These are phyloP conservation scores for Starmerella stigmatis DNA, from an alignment of 805 yeast genomes.

Conservation along the genomic window DNA sequence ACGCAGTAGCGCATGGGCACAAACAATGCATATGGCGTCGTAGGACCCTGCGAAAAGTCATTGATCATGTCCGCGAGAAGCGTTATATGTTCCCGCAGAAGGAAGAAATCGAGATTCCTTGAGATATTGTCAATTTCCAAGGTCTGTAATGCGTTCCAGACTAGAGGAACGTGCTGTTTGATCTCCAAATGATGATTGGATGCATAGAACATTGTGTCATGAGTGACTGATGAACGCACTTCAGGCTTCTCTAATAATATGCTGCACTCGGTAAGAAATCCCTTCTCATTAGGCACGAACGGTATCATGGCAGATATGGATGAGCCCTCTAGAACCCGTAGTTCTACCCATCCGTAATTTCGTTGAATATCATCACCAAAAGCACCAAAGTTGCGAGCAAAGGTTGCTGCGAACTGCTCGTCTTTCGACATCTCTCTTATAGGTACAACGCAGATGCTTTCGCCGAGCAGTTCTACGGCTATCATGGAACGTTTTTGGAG, in stretches of 20 bases:
- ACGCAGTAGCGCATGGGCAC: constrained; percentile 58
- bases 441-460: constrained; percentile 63
- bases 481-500: constrained; percentile 47
- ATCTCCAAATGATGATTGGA: constrained; percentile 45
- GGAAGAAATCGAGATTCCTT: constrained; percentile 45
- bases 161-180: constrained; percentile 56
- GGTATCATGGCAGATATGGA: constrained; percentile 35
- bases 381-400: constrained; percentile 1
- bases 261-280: constrained; percentile 44
- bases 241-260: constrained; percentile 46
- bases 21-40: constrained; percentile 60
- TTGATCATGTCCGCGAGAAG: constrained; percentile 58
- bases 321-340: constrained; percentile 49
- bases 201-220: constrained; percentile 62
- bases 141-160: constrained; percentile 68
- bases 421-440: constrained; percentile 79
- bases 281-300: constrained; percentile 35
- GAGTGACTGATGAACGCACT: constrained; percentile 75
- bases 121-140: constrained; percentile 57
- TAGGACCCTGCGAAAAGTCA: constrained; percentile 65
- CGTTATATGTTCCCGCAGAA: constrained; percentile 73
- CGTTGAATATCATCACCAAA: constrained; percentile 30
- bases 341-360: constrained; percentile 88
- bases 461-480: constrained; percentile 51
- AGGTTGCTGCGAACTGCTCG: constrained; percentile 11